Conservation (phyloP, 1,284 basidiomycete genomes). For the Cryptococcus deneoformans region DNA sequence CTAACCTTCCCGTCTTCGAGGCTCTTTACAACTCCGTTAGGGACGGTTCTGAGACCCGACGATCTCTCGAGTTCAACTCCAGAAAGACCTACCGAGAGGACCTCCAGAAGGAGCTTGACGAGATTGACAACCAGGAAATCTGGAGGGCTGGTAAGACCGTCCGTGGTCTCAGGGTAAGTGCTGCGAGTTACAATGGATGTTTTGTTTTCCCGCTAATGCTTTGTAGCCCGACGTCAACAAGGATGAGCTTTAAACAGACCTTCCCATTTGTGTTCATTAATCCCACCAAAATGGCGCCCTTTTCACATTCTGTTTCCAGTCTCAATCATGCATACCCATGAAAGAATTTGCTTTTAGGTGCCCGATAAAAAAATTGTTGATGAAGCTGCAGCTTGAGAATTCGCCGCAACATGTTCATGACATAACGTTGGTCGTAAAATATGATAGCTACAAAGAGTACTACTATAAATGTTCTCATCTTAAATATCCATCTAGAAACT, state of each 20-base stretch:
- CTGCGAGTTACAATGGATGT: neutral
- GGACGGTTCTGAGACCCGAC: slow-evolving; percentile 95
- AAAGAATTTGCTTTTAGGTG: neutral
- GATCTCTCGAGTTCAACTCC: slow-evolving; percentile 94
- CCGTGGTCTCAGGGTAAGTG: slow-evolving; percentile 46
- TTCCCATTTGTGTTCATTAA: neutral
- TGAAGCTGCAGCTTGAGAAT: neutral
- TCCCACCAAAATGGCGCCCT: neutral
- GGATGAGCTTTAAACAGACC: slow-evolving; percentile 40
- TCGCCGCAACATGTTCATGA: neutral
- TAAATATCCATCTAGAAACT: neutral
- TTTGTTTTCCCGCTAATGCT: neutral
- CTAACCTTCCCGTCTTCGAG: slow-evolving; percentile 92
- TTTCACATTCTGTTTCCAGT: slow-evolving; percentile 4
- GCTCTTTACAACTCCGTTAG: slow-evolving; percentile 87
- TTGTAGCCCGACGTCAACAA: slow-evolving; percentile 41
- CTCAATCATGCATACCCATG: slow-evolving; percentile 5
- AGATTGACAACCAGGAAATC: slow-evolving; percentile 83
- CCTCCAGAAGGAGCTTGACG: slow-evolving; percentile 88
- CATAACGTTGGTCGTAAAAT: neutral
- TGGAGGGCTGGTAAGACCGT: slow-evolving; percentile 82
- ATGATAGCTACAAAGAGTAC: slow-evolving; percentile 1
- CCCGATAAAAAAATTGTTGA: neutral
- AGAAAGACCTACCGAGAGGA: slow-evolving; percentile 91
- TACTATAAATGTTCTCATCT: neutral